Base-by-base conservation (phyloP, 345 rosid species). In the Conringia planisiliqua region DNA sequence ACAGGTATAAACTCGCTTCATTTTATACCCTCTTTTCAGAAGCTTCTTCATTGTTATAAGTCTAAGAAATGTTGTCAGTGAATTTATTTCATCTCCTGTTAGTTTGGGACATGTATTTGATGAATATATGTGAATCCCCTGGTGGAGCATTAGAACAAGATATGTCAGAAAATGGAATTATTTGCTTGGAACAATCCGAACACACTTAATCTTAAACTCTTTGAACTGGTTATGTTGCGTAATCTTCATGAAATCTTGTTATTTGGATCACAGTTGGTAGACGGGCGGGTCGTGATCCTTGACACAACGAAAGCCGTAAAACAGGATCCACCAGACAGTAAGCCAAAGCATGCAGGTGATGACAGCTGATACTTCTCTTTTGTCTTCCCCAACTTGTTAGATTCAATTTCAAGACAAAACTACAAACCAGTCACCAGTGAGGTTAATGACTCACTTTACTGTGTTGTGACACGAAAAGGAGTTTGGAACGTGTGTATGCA, bases 281-380 rank as follows among this genome's bases (percentile, higher is more conserved):
- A 87, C 18, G 92, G 96, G 33, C 85, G 90, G 35, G 83, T 78
- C 1, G 38, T 88, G 46, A 83, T 77, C 32, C 85, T 88, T 3
- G 88, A 88, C 65, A 58, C 36, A 17, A 70, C 48, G 2, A 57
- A 70, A 70, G 65, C 69, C 0, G 7, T 5, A 27, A 32, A 66
- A 18, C 68, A 70, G 42, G 48, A 71, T 20, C 79, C 5, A 62
- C 65, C 65, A 52, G 57, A 70, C n/a, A 46, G 40, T 68, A 52
- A 47, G 50, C 68, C 58, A 8, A 48, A 82, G 26, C 29, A 50
- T 35, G 62, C 57, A 22, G 77, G 54, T 42, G 68, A 42, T 32
- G 73, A 78, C 8, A 48, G 71, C n/a, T 78, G 78, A 82, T 44
- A 32, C 48, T 27, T 60, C 38, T 74, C 68, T 75, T 29, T 39